A percentile compares a stretch with the other conserved stretches of the same genome.
Conservation (phyloP, 805 yeast genomes). For the Wickerhamomyces rabaulensis region DNA sequence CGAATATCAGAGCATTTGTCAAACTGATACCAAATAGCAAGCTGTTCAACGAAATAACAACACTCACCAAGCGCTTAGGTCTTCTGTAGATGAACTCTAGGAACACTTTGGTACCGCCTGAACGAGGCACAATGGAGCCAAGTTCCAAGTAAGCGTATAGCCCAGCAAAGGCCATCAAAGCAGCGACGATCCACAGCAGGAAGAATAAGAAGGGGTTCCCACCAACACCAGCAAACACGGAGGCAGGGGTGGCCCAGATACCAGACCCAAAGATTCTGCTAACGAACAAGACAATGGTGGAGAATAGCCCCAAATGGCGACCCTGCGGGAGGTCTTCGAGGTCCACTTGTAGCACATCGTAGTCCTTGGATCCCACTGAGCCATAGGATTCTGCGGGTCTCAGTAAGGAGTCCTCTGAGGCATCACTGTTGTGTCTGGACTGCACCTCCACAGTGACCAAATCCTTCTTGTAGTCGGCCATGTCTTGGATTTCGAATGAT, state of each 20-base stretch:
- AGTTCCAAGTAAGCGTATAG: constrained; percentile 61
- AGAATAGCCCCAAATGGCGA: constrained; percentile 63
- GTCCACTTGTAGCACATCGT: constrained; percentile 6
- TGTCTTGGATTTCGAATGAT: not conserved
- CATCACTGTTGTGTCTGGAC: constrained; percentile 18
- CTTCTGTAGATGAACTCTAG: constrained; percentile 59
- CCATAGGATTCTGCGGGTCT: not conserved
- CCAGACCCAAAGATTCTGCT: constrained; percentile 77
- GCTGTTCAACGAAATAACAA: constrained; percentile 42
- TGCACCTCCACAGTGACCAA: constrained; percentile 8
- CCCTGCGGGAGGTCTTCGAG: constrained; percentile 52
- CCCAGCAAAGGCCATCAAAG: constrained; percentile 60
- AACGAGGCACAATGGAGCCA: constrained; percentile 65
- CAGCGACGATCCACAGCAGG: constrained; percentile 58
- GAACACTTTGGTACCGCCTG: constrained; percentile 74
- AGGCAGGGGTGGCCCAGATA: constrained; percentile 66
- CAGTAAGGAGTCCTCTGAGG: constrained; percentile 7
- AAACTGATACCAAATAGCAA: constrained; percentile 51
- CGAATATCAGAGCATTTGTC: constrained; percentile 55
- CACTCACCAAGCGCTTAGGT: constrained; percentile 53
- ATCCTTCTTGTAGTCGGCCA: constrained; percentile 7
- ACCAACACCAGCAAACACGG: constrained; percentile 61
- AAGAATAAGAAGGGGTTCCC: constrained; percentile 60
- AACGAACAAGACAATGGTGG: constrained; percentile 59
- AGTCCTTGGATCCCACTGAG: not conserved